A percentile compares a stretch with the other conserved stretches of the same genome.
Conservation (phyloP, 805 yeast species). For the Nakazawaea peltata region DNA sequence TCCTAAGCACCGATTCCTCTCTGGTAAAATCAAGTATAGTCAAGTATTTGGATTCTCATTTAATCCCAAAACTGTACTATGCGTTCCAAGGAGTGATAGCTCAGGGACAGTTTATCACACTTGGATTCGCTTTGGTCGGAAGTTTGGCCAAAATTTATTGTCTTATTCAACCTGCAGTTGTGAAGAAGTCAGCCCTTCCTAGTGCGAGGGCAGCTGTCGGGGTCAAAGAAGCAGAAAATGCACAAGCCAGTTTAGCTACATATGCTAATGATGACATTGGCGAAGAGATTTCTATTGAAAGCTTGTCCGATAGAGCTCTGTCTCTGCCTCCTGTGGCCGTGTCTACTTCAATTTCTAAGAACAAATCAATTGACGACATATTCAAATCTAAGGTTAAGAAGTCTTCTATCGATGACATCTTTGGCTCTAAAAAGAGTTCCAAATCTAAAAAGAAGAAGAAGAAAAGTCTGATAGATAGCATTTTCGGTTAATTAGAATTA, state of each 20-base stretch:
- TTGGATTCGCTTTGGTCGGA: slow-evolving; percentile 68
- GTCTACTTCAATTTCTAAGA: no score
- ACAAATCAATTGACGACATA: not conserved
- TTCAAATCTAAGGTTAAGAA: slow-evolving; percentile 4
- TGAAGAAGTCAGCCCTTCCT: no score
- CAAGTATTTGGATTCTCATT: slow-evolving; percentile 24
- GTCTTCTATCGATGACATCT: slow-evolving; percentile 8
- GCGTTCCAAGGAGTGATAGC: slow-evolving; percentile 62
- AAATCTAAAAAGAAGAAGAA: slow-evolving; percentile 37
- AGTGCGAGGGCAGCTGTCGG: not conserved
- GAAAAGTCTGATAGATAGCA: slow-evolving; percentile 62
- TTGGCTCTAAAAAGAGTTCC: slow-evolving; percentile 12
- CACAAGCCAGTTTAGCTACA: not conserved
- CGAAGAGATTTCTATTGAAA: no score
- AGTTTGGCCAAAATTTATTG: slow-evolving; percentile 36
- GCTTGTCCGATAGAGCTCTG: no score
- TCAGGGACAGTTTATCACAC: slow-evolving; percentile 66
- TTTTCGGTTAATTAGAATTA: slow-evolving; percentile 60
- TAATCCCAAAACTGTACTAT: slow-evolving; percentile 42
- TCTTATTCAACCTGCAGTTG: slow-evolving; percentile 4
- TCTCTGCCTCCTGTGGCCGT: no score
- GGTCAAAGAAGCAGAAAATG: slow-evolving; percentile 17
- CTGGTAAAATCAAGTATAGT: slow-evolving; percentile 6
- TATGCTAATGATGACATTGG: no score
- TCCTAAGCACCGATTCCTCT: slow-evolving; percentile 18